Conservation (phyloP, 345 rosid genomes). For the Euclidium syriacum region DNA sequence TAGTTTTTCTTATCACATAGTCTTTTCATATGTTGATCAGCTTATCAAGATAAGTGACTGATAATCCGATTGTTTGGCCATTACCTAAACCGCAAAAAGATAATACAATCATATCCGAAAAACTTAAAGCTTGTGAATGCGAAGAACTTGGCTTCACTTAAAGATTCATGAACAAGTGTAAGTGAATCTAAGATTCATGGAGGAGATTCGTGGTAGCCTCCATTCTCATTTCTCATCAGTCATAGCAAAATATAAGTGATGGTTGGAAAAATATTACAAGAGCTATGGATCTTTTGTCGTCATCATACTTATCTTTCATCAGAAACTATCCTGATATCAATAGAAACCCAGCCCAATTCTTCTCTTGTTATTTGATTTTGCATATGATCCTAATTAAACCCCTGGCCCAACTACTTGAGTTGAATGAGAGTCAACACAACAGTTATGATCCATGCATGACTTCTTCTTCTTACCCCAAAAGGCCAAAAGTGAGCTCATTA, state of each 20-base stretch:
- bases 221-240: neutral
- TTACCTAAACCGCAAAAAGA: constrained; percentile 1
- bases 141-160: neutral
- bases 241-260: neutral
- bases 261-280: neutral
- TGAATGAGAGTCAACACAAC: too few relatives aligned
- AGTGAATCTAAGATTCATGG: too few relatives aligned
- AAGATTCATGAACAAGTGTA: neutral
- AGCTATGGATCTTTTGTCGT: neutral
- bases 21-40: constrained; percentile 15
- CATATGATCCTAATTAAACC: too few relatives aligned
- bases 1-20: neutral
- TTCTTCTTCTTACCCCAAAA: too few relatives aligned
- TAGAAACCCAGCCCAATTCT: too few relatives aligned
- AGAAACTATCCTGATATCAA: constrained; percentile 11
- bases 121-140: neutral
- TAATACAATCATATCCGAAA: neutral
- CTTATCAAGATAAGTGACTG: constrained; percentile 6
- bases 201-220: neutral
- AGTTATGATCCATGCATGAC: too few relatives aligned
- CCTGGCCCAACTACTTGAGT: too few relatives aligned
- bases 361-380: too few relatives aligned
- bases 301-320: constrained; percentile 14
- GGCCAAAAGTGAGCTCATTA: too few relatives aligned
- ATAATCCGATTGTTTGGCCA: neutral